Conservation (phyloP, 768 basidiomycete species). For the Rhizopogon vinicolor region DNA sequence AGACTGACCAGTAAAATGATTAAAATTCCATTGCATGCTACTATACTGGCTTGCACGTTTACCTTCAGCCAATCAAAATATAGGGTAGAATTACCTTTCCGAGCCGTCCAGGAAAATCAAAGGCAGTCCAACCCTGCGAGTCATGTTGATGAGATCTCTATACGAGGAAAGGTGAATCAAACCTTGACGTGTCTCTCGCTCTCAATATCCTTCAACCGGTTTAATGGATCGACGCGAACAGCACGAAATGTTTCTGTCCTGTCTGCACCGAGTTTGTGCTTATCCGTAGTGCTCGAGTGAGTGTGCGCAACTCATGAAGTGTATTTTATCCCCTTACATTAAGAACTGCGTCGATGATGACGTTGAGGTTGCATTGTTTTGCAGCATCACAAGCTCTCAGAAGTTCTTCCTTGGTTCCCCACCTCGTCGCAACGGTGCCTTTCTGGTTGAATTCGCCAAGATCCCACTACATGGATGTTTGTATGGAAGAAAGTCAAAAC, state of each 20-base stretch:
- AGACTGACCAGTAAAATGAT: slow-evolving; percentile 70
- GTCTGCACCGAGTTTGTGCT: slow-evolving; percentile 89
- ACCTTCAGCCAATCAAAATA: neutral
- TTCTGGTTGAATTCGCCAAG: slow-evolving; percentile 82
- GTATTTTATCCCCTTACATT: slow-evolving; percentile 48
- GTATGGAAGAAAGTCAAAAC: neutral
- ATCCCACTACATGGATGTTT: slow-evolving; percentile 59
- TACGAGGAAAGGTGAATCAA: slow-evolving; percentile 7
- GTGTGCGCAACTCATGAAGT: slow-evolving; percentile 1
- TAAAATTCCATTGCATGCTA: slow-evolving; percentile 63
- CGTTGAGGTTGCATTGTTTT: slow-evolving; percentile 60
- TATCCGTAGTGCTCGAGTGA: slow-evolving; percentile 2
- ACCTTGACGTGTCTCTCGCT: slow-evolving; percentile 66
- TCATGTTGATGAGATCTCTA: neutral
- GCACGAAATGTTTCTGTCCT: slow-evolving; percentile 63
- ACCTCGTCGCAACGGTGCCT: slow-evolving; percentile 66
- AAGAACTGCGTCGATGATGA: slow-evolving; percentile 84
- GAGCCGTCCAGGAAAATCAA: slow-evolving; percentile 74
- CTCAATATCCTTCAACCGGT: slow-evolving; percentile 60
- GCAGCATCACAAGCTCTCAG: slow-evolving; percentile 67
- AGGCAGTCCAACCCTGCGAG: slow-evolving; percentile 77
- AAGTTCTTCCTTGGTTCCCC: slow-evolving; percentile 85
- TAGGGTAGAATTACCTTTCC: slow-evolving; percentile 48
- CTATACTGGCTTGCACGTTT: slow-evolving; percentile 51
- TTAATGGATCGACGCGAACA: slow-evolving; percentile 63